These are phyloP conservation scores for Geotrichum histeridarum DNA, from an alignment of 1,139 yeast genomes.

Conservation along the genomic window DNA sequence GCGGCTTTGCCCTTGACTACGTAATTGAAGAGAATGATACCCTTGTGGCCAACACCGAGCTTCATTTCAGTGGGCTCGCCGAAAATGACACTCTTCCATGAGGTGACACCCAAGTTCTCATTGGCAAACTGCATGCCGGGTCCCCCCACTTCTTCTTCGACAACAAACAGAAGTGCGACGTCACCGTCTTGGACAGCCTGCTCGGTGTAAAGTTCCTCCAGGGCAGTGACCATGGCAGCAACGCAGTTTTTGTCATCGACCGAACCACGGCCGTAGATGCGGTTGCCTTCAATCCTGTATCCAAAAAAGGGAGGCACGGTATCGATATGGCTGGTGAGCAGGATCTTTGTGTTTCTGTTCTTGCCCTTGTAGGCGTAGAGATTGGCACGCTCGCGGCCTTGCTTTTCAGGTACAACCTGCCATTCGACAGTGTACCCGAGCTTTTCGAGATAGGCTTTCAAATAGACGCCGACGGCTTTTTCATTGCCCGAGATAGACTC, in stretches of 20 bases:
- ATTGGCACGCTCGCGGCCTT: constrained; percentile 41
- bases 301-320: constrained; percentile 78
- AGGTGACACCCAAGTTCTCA: constrained; percentile 39
- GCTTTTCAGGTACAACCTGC: constrained; percentile 37
- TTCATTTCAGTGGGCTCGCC: constrained; percentile 74
- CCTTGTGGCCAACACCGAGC: constrained; percentile 72
- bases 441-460: constrained; percentile 39
- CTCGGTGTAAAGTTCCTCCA: constrained; percentile 42
- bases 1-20: constrained; percentile 53
- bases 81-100: constrained; percentile 59
- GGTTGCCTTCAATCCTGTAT: constrained; percentile 59
- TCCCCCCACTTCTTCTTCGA: constrained; percentile 65
- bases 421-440: constrained; percentile 52
- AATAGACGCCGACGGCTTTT: constrained; percentile 35
- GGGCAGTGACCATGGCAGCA: constrained; percentile 52
- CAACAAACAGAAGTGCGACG: constrained; percentile 55
- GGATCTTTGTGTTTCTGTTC: constrained; percentile 45
- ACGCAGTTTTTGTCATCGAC: constrained; percentile 59
- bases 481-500: constrained; percentile 40
- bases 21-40: constrained; percentile 41
- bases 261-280: constrained; percentile 62
- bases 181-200: constrained; percentile 49
- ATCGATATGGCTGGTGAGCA: constrained; percentile 75
- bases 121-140: constrained; percentile 52
- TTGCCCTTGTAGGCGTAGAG: constrained; percentile 54